Conservation (phyloP, 192 early-diverging fungal species). For the Gamsiella multidivaricata region DNA sequence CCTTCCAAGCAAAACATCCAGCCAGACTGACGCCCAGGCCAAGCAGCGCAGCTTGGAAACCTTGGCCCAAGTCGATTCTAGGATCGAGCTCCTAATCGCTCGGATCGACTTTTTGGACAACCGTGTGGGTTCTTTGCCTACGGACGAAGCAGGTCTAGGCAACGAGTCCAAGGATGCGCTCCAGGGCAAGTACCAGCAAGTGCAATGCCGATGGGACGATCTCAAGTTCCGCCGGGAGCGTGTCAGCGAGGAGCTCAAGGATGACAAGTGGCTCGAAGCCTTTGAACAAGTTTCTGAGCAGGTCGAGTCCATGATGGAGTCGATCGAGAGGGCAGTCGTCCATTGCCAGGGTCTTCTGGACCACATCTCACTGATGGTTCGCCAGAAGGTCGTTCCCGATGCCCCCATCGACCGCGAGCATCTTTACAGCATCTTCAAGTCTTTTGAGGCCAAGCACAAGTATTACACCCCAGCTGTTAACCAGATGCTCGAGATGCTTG, state of each 20-base stretch:
- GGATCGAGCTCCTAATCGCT: slow-evolving; percentile 62
- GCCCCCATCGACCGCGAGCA: slow-evolving; percentile 56
- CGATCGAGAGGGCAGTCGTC: slow-evolving; percentile 62
- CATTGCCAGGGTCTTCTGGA: slow-evolving; percentile 60
- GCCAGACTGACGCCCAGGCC: slow-evolving; percentile 29
- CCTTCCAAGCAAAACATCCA: slow-evolving; percentile 21
- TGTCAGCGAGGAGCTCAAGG: slow-evolving; percentile 67
- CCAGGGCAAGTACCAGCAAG: slow-evolving; percentile 46
- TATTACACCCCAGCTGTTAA: slow-evolving; percentile 65
- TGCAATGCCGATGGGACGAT: slow-evolving; percentile 61
- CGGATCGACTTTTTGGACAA: slow-evolving; percentile 61
- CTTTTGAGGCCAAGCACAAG: slow-evolving; percentile 67
- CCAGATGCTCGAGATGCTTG: slow-evolving; percentile 67
- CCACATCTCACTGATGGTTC: slow-evolving; percentile 46
- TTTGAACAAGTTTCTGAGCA: slow-evolving; percentile 66
- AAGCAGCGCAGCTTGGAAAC: slow-evolving; percentile 46
- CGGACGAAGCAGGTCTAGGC: slow-evolving; percentile 25
- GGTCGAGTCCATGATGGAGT: slow-evolving; percentile 68
- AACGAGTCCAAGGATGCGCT: slow-evolving; percentile 48
- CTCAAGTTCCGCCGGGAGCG: slow-evolving; percentile 66
- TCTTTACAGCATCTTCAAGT: slow-evolving; percentile 62
- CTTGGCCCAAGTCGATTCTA: slow-evolving; percentile 60
- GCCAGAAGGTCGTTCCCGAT: slow-evolving; percentile 45
- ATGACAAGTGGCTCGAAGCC: slow-evolving; percentile 66
- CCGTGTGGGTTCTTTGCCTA: slow-evolving; percentile 41